Percentiles rank a stretch among this genome's conserved stretches.
These are phyloP conservation scores for Calonectria pseudoturangicola DNA, from an alignment of 2,329 filamentous ascomycete genomes.

Conservation along the genomic window DNA sequence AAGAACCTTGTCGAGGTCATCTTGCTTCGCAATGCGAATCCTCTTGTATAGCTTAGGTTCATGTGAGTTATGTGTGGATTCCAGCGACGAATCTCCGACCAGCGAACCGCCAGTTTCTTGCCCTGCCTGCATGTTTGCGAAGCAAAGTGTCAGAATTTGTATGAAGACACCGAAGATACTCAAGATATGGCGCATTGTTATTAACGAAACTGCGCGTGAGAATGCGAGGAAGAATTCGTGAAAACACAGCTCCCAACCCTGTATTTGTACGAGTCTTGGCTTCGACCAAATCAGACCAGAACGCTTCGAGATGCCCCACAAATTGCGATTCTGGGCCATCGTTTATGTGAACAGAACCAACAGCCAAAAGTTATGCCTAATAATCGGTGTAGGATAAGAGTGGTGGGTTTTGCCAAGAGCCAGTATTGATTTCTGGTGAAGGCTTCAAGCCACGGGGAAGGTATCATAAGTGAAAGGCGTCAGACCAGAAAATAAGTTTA, in stretches of 20 bases:
- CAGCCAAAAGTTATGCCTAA: too few relatives aligned
- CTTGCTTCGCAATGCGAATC: background rate
- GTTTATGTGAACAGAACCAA: background rate
- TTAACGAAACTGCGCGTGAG: background rate
- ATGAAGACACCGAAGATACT: background rate
- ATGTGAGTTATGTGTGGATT: background rate
- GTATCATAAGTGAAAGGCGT: too few relatives aligned
- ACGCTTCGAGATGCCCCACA: background rate
- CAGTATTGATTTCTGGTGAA: too few relatives aligned
- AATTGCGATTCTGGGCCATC: background rate
- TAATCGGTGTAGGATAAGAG: too few relatives aligned
- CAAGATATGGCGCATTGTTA: background rate
- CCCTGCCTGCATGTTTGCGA: background rate
- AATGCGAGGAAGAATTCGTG: background rate
- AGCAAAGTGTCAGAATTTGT: background rate
- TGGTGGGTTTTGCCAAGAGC: too few relatives aligned
- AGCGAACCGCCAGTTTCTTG: background rate
- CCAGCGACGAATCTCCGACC: background rate
- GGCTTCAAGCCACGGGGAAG: too few relatives aligned
- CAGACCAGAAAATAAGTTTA: too few relatives aligned
- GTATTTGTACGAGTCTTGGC: background rate
- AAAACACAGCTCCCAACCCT: background rate
- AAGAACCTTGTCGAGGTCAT: background rate
- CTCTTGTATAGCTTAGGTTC: background rate
- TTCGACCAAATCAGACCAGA: background rate